A percentile compares a stretch with the other conserved stretches of the same genome.
Evolutionary conservation across 2,329 filamentous ascomycete genomes (phyloP).

Genomic region (Scedosporium apiospermum): DNA sequence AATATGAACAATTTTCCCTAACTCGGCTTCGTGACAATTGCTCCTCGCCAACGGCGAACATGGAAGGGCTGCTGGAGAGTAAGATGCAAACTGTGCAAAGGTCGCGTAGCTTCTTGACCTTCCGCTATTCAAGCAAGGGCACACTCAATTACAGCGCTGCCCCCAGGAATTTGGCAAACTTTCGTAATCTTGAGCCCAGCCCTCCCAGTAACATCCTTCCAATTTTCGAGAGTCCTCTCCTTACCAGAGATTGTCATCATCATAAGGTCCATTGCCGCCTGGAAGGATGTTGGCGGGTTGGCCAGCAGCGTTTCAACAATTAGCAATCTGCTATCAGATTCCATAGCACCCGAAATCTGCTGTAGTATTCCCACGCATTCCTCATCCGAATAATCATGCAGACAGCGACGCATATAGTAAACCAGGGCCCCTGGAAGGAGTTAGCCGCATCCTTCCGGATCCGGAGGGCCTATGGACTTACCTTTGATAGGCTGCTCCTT

Average conservation of each 20-base stretch:
- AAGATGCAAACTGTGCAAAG: no score
- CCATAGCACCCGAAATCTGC: slow-evolving; percentile 19
- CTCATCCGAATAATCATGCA: slow-evolving; percentile 27
- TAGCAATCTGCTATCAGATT: slow-evolving; percentile 20
- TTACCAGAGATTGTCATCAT: slow-evolving; percentile 23
- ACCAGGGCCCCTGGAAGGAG: slow-evolving; percentile 19
- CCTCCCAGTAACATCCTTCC: slow-evolving; percentile 12
- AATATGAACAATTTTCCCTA: no score
- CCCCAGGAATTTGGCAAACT: slow-evolving; percentile 6
- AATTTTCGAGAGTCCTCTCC: slow-evolving; percentile 18
- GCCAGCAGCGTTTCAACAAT: slow-evolving; percentile 22
- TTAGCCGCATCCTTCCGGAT: background rate
- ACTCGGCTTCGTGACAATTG: no score
- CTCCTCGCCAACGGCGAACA: no score
- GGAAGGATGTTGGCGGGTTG: slow-evolving; percentile 15
- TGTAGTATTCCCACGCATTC: slow-evolving; percentile 19
- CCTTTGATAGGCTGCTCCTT: slow-evolving; percentile 21
- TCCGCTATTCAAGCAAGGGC: no score
- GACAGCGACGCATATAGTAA: slow-evolving; percentile 25
- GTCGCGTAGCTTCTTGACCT: background rate
- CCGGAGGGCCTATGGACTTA: slow-evolving; percentile 4
- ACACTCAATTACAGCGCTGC: background rate
- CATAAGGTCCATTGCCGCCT: slow-evolving; percentile 18
- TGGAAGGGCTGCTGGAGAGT: no score
- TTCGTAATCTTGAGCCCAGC: slow-evolving; percentile 18